Percentiles rank a stretch among this genome's conserved stretches.
Evolutionary conservation across 768 basidiomycete genomes (phyloP).

Genomic region (Hygrophorus russula): DNA sequence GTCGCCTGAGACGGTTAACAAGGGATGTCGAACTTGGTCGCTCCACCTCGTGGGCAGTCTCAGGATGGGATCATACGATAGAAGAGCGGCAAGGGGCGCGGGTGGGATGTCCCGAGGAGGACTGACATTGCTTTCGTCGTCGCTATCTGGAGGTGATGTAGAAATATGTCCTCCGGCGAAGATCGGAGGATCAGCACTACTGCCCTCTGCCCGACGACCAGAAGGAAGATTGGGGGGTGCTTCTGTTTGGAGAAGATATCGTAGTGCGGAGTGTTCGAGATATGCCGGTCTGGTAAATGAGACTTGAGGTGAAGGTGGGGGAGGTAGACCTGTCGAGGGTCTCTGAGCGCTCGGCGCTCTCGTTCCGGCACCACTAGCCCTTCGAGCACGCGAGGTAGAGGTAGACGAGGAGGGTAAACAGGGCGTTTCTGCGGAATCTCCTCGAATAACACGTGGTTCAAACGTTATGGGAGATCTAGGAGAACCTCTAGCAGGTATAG

Average conservation of each 20-base stretch:
- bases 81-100: conserved; percentile 15
- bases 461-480: conserved; percentile 26
- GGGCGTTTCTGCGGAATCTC: conserved; percentile 29
- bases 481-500: conserved; percentile 19
- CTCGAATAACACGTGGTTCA: conserved; percentile 65
- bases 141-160: conserved; percentile 41
- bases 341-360: conserved; percentile 15
- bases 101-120: conserved; percentile 32
- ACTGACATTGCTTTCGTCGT: conserved; percentile 50
- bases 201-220: conserved; percentile 25
- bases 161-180: not conserved
- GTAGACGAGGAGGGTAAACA: conserved; percentile 31
- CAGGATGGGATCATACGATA: conserved; percentile 31
- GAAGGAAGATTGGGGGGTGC: conserved; percentile 25
- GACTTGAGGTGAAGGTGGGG: conserved; percentile 20
- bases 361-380: conserved; percentile 26
- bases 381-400: conserved; percentile 37
- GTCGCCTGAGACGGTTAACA: conserved; percentile 53
- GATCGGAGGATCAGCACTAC: not conserved
- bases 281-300: conserved; percentile 62
- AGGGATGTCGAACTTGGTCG: conserved; percentile 48
- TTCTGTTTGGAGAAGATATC: conserved; percentile 56
- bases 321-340: conserved; percentile 14
- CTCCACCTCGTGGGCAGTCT: conserved; percentile 73
- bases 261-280: conserved; percentile 65